These are phyloP conservation scores for Echites panduratus DNA, from an alignment of 257 asterid genomes.

Conservation along the genomic window DNA sequence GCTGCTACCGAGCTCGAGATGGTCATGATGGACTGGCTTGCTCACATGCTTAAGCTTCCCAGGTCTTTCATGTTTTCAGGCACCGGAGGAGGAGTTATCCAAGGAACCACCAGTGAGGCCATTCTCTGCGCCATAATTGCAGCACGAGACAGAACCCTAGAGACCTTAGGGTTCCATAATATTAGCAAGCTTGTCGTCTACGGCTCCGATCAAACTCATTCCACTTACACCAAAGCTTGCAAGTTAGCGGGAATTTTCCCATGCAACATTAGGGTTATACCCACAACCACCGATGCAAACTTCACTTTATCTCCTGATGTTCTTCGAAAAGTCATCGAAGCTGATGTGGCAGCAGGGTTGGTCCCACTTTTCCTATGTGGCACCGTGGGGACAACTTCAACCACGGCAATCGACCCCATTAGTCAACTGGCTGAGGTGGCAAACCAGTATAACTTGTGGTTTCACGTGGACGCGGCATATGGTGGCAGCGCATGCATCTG, in stretches of 20 bases:
- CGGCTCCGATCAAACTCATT: conserved; percentile 30
- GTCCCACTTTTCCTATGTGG: conserved; percentile 29
- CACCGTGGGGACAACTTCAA: conserved; percentile 33
- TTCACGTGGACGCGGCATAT: conserved; percentile 35
- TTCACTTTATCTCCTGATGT: conserved; percentile 17
- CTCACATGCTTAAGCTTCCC: conserved; percentile 25
- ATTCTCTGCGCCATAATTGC: conserved; percentile 23
- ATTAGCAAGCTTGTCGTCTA: conserved; percentile 22
- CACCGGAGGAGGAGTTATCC: conserved; percentile 32
- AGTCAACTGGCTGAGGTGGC: conserved; percentile 17
- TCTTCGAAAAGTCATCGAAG: conserved; percentile 15
- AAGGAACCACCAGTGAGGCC: conserved; percentile 31
- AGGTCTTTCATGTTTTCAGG: too few species aligned
- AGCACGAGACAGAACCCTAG: conserved; percentile 23
- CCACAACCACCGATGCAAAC: conserved; percentile 16
- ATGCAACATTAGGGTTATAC: conserved; percentile 23
- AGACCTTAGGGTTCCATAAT: conserved; percentile 5
- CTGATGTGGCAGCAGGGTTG: conserved; percentile 22
- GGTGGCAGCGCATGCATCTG: conserved; percentile 34
- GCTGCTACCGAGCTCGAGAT: conserved; percentile 33
- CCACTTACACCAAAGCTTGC: conserved; percentile 27
- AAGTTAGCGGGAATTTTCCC: conserved; percentile 29
- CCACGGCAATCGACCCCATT: conserved; percentile 23
- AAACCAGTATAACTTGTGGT: conserved; percentile 16
- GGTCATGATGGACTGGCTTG: conserved; percentile 35